phyloP scores from a whole-genome alignment of 768 basidiomycete genomes.

The Coprinopsis sp. region DNA sequence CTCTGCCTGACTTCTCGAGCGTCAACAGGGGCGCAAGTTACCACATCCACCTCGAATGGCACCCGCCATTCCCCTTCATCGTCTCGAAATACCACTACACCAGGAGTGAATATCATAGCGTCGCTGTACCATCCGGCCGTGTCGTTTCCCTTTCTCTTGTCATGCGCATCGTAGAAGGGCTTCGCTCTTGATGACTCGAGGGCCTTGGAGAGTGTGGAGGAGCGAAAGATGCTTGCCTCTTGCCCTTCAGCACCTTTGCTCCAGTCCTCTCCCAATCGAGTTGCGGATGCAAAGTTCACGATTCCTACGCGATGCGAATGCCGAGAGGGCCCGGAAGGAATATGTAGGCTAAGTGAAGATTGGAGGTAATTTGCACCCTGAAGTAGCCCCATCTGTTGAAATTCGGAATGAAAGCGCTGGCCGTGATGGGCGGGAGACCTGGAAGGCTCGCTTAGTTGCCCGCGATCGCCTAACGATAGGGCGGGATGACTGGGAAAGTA shows the following conservation, averaged over 20 bases:
- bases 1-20: constrained; percentile 36
- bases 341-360: background rate
- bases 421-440: background rate
- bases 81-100: constrained; percentile 54
- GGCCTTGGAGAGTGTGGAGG: constrained; percentile 66
- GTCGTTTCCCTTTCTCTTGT: constrained; percentile 21
- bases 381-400: background rate
- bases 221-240: constrained; percentile 72
- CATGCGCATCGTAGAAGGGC: constrained; percentile 58
- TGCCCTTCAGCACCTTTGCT: constrained; percentile 69
- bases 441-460: background rate
- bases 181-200: constrained; percentile 50
- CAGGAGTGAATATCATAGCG: constrained; percentile 69
- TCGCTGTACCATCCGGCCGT: constrained; percentile 60
- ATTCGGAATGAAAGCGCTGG: background rate
- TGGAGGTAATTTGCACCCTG: background rate
- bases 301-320: constrained; percentile 34
- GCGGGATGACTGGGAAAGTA: background rate
- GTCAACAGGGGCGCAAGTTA: constrained; percentile 73
- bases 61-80: constrained; percentile 52
- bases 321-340: background rate
- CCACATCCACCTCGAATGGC: constrained; percentile 57
- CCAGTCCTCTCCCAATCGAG: constrained; percentile 73
- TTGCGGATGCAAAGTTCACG: constrained; percentile 73
- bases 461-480: no score